These are phyloP conservation scores for Pseudogymnoascus sp. DNA, from an alignment of 2,329 filamentous ascomycete genomes.

Conservation along the genomic window DNA sequence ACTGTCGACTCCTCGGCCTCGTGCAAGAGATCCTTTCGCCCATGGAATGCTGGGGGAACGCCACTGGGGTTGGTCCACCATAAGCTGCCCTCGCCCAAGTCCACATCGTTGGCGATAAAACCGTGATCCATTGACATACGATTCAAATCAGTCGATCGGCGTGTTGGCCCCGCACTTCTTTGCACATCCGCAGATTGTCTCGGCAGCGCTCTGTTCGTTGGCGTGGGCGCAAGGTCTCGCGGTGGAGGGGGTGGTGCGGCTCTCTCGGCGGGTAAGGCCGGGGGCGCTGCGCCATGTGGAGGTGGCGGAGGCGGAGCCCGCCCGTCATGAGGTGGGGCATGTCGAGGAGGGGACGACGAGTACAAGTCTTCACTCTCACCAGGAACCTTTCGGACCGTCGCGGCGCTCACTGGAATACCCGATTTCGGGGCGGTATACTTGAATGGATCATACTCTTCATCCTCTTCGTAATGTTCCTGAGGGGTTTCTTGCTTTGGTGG, in stretches of 20 bases:
- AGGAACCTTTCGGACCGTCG: slow-evolving; percentile 20
- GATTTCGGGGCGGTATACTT: slow-evolving; percentile 40
- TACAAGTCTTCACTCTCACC: slow-evolving; percentile 28
- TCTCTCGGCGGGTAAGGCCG: slow-evolving; percentile 20
- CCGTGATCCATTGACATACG: slow-evolving; percentile 72
- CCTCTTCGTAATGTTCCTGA: slow-evolving; percentile 49
- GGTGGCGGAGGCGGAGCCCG: slow-evolving; percentile 41
- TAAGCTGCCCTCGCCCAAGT: slow-evolving; percentile 63
- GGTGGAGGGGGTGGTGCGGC: slow-evolving; percentile 33
- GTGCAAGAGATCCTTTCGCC: slow-evolving; percentile 72
- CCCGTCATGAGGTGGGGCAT: slow-evolving; percentile 30
- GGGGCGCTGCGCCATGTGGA: slow-evolving; percentile 38
- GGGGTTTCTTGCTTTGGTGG: slow-evolving; percentile 34
- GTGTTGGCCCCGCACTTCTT: slow-evolving; percentile 41
- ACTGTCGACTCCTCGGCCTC: slow-evolving; percentile 74
- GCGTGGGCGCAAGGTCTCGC: slow-evolving; percentile 21
- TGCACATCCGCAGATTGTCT: slow-evolving; percentile 60
- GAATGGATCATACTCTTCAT: slow-evolving; percentile 66
- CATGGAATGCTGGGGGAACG: slow-evolving; percentile 74
- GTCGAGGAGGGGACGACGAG: slow-evolving; percentile 29
- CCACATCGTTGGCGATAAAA: slow-evolving; percentile 81
- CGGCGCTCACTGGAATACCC: slow-evolving; percentile 14
- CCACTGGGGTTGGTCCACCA: slow-evolving; percentile 86
- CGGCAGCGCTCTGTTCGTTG: slow-evolving; percentile 27
- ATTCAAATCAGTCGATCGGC: slow-evolving; percentile 59